Evolutionary conservation across 495 filamentous ascomycete genomes (phyloP).

Genomic region (Penicillium parvum): DNA sequence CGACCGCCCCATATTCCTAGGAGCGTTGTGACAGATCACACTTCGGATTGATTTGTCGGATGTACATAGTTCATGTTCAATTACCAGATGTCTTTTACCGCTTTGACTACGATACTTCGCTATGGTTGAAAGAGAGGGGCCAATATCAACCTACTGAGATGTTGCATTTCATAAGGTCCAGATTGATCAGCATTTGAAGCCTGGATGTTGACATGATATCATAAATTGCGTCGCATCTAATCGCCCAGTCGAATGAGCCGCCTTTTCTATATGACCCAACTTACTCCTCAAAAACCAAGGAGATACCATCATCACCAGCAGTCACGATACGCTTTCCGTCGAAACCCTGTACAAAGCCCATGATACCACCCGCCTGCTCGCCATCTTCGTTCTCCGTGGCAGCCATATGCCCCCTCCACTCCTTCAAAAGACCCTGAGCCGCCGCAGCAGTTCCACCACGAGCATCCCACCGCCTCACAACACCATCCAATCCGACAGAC

Average conservation of each 20-base stretch:
- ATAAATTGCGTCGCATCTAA: slow-evolving; percentile 12
- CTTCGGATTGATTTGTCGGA: slow-evolving; percentile 37
- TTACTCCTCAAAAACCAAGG: slow-evolving; percentile 61
- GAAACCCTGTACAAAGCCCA: slow-evolving; percentile 81
- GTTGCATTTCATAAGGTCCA: background rate
- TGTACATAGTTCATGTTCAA: slow-evolving; percentile 44
- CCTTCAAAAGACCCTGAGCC: slow-evolving; percentile 60
- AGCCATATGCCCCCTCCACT: slow-evolving; percentile 79
- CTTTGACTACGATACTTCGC: slow-evolving; percentile 3
- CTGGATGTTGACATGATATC: slow-evolving; percentile 22
- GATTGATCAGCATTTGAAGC: background rate
- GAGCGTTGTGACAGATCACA: slow-evolving; percentile 21
- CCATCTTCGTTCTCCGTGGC: slow-evolving; percentile 65
- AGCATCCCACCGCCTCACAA: slow-evolving; percentile 81
- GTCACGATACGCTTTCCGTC: slow-evolving; percentile 68
- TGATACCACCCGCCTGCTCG: slow-evolving; percentile 65
- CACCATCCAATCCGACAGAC: slow-evolving; percentile 78
- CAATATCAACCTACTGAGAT: slow-evolving; percentile 1
- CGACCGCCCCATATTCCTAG: slow-evolving; percentile 1
- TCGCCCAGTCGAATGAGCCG: too few relatives aligned
- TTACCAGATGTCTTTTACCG: slow-evolving; percentile 28
- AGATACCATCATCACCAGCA: slow-evolving; percentile 79
- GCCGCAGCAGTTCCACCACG: slow-evolving; percentile 67
- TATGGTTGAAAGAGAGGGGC: background rate
- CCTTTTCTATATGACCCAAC: slow-evolving; percentile 6